phyloP scores from a whole-genome alignment of 257 asterid genomes.

The Solanum rostratum region DNA sequence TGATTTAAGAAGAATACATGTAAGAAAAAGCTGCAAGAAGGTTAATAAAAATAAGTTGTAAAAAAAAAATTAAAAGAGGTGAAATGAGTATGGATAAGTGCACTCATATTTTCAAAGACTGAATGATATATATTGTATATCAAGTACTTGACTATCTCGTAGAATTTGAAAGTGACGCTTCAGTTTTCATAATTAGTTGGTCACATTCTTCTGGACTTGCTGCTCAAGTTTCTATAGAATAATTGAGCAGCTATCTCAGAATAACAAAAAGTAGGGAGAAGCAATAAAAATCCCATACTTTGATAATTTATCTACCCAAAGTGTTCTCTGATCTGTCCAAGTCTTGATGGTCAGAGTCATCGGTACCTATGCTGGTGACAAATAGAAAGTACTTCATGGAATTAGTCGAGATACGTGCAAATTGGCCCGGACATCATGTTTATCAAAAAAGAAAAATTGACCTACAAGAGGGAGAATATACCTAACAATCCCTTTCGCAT shows the following conservation, averaged over 20 bases:
- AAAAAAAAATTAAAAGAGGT: not conserved
- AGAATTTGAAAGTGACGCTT: not conserved
- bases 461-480: too few relatives aligned
- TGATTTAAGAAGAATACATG: not conserved
- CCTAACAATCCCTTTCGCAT: not conserved
- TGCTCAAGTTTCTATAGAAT: not conserved
- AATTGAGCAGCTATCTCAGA: not conserved
- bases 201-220: not conserved
- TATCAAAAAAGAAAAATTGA: too few relatives aligned
- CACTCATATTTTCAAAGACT: not conserved
- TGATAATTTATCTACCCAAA: not conserved
- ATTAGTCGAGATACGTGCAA: too few relatives aligned
- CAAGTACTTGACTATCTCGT: not conserved
- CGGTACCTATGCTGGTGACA: too few relatives aligned
- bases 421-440: too few relatives aligned
- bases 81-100: not conserved
- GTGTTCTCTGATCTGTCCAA: too few relatives aligned
- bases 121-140: not conserved
- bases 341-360: too few relatives aligned
- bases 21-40: not conserved
- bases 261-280: not conserved
- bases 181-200: not conserved
- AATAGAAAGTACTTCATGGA: too few relatives aligned
- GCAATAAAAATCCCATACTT: not conserved
- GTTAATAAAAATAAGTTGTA: not conserved